phyloP scores from a whole-genome alignment of 2,329 filamentous ascomycete genomes.

The Lizonia empirigonia region DNA sequence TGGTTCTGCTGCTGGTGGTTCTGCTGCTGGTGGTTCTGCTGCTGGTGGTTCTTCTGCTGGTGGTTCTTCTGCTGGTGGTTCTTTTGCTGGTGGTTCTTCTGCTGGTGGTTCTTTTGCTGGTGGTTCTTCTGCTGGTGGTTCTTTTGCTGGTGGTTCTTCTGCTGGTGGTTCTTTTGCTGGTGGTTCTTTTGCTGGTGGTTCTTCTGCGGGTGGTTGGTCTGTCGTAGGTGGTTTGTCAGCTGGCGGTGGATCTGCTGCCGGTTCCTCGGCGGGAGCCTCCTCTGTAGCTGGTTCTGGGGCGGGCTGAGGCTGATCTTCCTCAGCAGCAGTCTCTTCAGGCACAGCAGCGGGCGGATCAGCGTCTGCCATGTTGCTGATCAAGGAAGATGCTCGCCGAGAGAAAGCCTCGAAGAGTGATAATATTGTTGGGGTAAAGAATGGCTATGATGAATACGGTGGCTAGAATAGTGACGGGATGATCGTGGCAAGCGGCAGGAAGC shows the following conservation, averaged over 20 bases:
- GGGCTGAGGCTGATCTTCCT: background rate
- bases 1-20: background rate
- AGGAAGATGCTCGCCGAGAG: background rate
- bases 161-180: background rate
- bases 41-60: background rate
- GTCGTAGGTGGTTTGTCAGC: background rate
- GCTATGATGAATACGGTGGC: background rate
- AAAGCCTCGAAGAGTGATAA: slow-evolving; percentile 1
- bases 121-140: background rate
- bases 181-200: background rate
- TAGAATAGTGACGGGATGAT: background rate
- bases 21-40: background rate
- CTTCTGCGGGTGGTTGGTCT: background rate
- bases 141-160: background rate
- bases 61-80: background rate
- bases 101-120: background rate
- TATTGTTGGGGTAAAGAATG: slow-evolving; percentile 2
- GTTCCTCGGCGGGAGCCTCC: background rate
- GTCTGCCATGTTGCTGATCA: slow-evolving; percentile 4
- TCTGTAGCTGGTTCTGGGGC: background rate
- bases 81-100: background rate
- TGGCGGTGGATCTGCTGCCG: background rate
- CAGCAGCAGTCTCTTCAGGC: background rate
- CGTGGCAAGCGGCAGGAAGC: background rate
- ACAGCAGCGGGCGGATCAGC: background rate